These are phyloP conservation scores for Pyrrhoderma noxium DNA, from an alignment of 1,284 basidiomycete genomes.

Conservation along the genomic window DNA sequence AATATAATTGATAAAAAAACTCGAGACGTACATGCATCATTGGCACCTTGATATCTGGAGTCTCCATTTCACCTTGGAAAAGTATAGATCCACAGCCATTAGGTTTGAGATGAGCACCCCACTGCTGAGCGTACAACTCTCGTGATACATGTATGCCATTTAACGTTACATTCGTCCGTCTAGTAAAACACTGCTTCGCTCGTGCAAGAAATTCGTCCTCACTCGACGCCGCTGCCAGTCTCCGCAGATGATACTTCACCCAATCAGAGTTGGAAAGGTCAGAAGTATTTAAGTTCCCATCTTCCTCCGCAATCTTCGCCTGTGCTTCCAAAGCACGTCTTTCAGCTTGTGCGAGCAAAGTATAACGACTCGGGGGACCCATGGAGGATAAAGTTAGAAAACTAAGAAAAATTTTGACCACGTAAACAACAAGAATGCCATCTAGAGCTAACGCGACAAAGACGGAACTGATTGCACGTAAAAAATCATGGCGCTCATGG, in stretches of 20 bases:
- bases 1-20: too few relatives aligned
- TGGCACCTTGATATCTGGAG: constrained; percentile 12
- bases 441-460: neutral
- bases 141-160: constrained; percentile 14
- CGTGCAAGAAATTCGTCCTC: constrained; percentile 6
- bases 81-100: neutral
- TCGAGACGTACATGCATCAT: constrained; percentile 8
- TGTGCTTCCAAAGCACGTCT: neutral
- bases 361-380: constrained; percentile 15
- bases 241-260: constrained; percentile 13
- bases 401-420: neutral
- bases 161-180: constrained; percentile 13
- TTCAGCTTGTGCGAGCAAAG: neutral
- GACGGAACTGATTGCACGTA: neutral
- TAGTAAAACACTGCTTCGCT: constrained; percentile 3
- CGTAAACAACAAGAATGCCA: neutral
- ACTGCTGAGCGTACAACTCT: constrained; percentile 12
- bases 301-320: neutral
- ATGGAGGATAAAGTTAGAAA: neutral
- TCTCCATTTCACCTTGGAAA: constrained; percentile 9
- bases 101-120: constrained; percentile 8
- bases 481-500: neutral
- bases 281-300: constrained; percentile 1
- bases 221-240: constrained; percentile 5
- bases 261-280: constrained; percentile 11